phyloP scores from a whole-genome alignment of 495 filamentous ascomycete genomes.

The Penicillium simplicissimum region DNA sequence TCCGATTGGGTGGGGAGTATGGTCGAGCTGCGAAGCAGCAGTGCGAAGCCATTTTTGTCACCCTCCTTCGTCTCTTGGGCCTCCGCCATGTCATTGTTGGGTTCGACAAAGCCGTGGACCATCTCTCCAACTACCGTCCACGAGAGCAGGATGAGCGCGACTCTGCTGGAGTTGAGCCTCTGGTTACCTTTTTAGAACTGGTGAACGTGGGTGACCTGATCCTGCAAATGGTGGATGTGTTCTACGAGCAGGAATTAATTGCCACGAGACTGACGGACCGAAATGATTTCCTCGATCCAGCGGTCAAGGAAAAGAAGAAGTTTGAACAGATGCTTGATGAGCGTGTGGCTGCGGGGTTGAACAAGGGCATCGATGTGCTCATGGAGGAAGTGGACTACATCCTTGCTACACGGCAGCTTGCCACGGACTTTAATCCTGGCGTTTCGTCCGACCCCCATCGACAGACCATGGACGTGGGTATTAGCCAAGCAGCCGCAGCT shows the following conservation, averaged over 20 bases:
- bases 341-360: constrained; percentile 90
- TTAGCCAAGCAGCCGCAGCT: constrained; percentile 72
- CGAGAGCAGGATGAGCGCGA: constrained; percentile 77
- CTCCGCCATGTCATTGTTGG: constrained; percentile 84
- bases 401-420: constrained; percentile 81
- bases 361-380: constrained; percentile 95
- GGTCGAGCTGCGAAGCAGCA: constrained; percentile 85
- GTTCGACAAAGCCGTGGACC: constrained; percentile 88
- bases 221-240: constrained; percentile 98
- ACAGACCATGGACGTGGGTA: constrained; percentile 71
- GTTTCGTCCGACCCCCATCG: constrained; percentile 45
- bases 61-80: constrained; percentile 79
- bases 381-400: constrained; percentile 98
- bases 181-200: constrained; percentile 94
- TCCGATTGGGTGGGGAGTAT: constrained; percentile 72
- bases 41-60: constrained; percentile 87
- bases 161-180: constrained; percentile 73
- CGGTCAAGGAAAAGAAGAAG: constrained; percentile 91
- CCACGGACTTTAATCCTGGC: constrained; percentile 88
- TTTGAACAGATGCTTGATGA: constrained; percentile 99
- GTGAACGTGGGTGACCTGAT: constrained; percentile 99
- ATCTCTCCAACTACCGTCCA: constrained; percentile 89
- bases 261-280: constrained; percentile 79
- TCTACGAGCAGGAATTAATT: constrained; percentile 93
- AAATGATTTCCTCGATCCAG: constrained; percentile 91